Evolutionary conservation across 208 protist genomes (phyloP), one percentile per base, ranked within the genome.

Genomic region (Wallacemonas rigidus): DNA sequence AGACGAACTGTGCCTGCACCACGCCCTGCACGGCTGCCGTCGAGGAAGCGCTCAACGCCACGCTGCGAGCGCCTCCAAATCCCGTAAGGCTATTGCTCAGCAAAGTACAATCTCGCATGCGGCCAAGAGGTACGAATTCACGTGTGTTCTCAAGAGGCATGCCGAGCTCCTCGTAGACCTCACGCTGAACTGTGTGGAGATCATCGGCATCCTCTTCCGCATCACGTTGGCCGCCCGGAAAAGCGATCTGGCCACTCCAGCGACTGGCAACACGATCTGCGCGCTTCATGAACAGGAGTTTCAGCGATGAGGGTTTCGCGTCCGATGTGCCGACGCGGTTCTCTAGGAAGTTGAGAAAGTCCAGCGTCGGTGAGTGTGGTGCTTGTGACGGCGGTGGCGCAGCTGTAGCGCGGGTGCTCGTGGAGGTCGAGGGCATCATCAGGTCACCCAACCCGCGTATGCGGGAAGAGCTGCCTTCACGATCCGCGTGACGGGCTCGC

Each of bases 1-100:
- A 93, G 1, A 95, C 86, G 74, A 93, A 95, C 17, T 88, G 86
- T 1, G 86, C 73, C 75, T 93, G 88, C 62, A 92, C 85, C 48
- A 61, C 43, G 2, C 77, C 72, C 56, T 36, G 38, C 14, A 57
- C 43, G 40, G 5, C 41, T 15, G 60, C 36, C 8, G 17, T 26
- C 3, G 60, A 65, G 4, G 60, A 65, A 14, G 60, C 43, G 3
- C n/a, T 38, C 38, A 65, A 6, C 11, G 60, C 60, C 7, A 65
- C 14, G 36, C 60, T 65, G 14, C 60, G 60, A 4, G 60, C 43
- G 3, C 7, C 43, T 0, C 53, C 60, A 36, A 63, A 40, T 38
- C 50, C 56, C 26, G 60, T 56, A 3, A 79, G 54, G 53, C 44
- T 57, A 17, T 84, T 78, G 60, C 75, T 80, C 48, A 71, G 75